phyloP scores from a whole-genome alignment of 257 asterid genomes.

The Nicotiana sylvestris region DNA sequence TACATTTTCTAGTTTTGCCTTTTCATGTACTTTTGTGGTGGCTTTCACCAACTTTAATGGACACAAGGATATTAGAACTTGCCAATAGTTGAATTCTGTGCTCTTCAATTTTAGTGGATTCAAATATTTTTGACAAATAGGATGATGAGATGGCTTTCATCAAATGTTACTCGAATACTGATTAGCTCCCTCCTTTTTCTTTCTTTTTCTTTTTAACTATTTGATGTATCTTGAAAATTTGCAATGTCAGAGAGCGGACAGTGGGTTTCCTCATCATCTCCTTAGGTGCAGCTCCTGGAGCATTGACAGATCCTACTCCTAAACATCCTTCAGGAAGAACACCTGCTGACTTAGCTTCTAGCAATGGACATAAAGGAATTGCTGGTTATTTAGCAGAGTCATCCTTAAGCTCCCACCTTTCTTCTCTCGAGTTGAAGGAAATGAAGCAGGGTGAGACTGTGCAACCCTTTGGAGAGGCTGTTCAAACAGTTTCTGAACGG shows the following conservation, averaged over 20 bases:
- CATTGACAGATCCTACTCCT: constrained; percentile 79
- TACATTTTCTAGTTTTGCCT: background rate
- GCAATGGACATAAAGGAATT: constrained; percentile 89
- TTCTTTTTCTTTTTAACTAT: background rate
- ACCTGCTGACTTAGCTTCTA: constrained; percentile 86
- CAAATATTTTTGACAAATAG: constrained; percentile 2
- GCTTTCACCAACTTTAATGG: background rate
- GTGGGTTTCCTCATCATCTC: constrained; percentile 75
- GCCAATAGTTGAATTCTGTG: background rate
- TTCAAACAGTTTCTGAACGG: constrained; percentile 66
- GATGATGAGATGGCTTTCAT: background rate
- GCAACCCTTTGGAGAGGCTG: constrained; percentile 32
- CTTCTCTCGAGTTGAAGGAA: constrained; percentile 55
- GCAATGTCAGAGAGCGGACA: constrained; percentile 57
- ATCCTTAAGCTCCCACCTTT: constrained; percentile 60
- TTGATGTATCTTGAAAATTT: constrained; percentile 17
- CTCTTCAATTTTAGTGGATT: background rate
- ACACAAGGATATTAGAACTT: background rate
- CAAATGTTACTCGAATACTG: background rate
- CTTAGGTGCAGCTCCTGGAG: constrained; percentile 72
- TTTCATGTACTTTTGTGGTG: background rate
- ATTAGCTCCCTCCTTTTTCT: constrained; percentile 8
- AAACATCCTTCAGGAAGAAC: constrained; percentile 55
- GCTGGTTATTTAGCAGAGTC: constrained; percentile 88
- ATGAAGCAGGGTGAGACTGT: constrained; percentile 28